Evolutionary conservation across 2,329 filamentous ascomycete genomes (phyloP), one percentile per base, ranked within the genome.

Genomic region (Pleurostoma richardsiae): DNA sequence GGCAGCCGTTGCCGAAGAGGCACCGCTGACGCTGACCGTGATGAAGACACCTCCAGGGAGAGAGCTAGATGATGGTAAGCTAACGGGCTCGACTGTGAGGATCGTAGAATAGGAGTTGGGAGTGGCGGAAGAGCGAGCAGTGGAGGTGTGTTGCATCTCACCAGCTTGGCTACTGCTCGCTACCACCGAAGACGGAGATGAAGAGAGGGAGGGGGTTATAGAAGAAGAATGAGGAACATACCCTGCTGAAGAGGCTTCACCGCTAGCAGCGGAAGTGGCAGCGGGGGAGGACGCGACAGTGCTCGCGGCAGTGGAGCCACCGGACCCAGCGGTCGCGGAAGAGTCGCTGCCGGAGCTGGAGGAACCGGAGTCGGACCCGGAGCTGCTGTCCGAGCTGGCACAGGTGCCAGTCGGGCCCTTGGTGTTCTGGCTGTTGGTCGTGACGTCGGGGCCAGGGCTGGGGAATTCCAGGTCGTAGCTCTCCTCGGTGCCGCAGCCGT

Each of bases 391-490:
- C 31, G 55, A 55, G 6, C 62, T 63, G 44, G 60, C 63, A n/a
- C 64, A 68, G 47, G 53, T 62, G 26, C 68, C 59, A 41, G 56
- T 52, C 4, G 72, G 69, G 11, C 61, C 57, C n/a, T 62, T 59
- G 11, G 67, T 66, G 46, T 59, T 63, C 44, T 58, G 52, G 26
- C 65, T 63, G 43, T 60, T 62, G 46, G 62, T 61, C 57, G 62
- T 65, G 40, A 82, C 73, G 47, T 79, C 73, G 1, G 71, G 64
- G 42, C 86, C 87, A 5, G 85, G 83, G 45, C 81, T 63, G 38
- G 87, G 86, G 69, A 85, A 90, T 54, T 73, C 59, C 33, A 86
- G 72, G 49, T 86, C 80, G 41, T 71, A 61, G 36, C 72, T 69
- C 57, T 83, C 80, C 5, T 64, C 61, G 33, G 82, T 86, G 39